Evolutionary conservation across 2,329 filamentous ascomycete species (phyloP).

Genomic region (Ascosphaera apis): DNA sequence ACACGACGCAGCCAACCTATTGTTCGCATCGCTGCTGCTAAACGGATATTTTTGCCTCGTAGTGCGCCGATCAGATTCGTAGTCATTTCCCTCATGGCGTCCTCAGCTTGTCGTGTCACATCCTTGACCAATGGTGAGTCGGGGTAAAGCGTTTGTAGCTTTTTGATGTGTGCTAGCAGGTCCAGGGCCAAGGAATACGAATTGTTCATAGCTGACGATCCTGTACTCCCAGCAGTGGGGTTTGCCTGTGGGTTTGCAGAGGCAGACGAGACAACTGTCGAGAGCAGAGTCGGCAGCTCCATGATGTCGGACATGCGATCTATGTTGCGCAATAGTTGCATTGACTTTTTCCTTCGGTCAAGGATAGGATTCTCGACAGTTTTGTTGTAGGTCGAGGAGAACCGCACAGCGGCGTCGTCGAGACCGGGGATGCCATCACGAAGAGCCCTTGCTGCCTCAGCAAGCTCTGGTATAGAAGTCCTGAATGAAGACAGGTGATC

Average conservation of each 20-base stretch:
- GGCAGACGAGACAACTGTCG: constrained; percentile 38
- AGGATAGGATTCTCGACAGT: constrained; percentile 45
- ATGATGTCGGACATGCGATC: constrained; percentile 78
- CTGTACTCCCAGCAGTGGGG: constrained; percentile 17
- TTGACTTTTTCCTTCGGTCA: constrained; percentile 50
- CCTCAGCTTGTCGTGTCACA: constrained; percentile 55
- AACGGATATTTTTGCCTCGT: constrained; percentile 55
- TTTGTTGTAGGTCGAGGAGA: constrained; percentile 65
- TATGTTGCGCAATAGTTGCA: constrained; percentile 65
- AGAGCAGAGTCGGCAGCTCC: constrained; percentile 66
- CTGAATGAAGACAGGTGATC: constrained; percentile 52
- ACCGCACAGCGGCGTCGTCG: constrained; percentile 54
- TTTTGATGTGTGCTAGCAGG: constrained; percentile 76
- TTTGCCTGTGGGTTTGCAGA: constrained; percentile 17
- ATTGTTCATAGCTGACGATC: constrained; percentile 24
- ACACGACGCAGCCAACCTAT: constrained; percentile 78
- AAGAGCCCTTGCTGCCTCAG: constrained; percentile 41
- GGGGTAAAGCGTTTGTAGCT: constrained; percentile 63
- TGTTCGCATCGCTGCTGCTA: constrained; percentile 74
- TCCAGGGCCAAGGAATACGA: constrained; percentile 82
- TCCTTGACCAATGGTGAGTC: constrained; percentile 50
- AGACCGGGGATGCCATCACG: constrained; percentile 52
- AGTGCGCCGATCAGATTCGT: constrained; percentile 59
- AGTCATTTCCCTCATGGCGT: constrained; percentile 72
- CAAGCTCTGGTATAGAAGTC: constrained; percentile 47